Evolutionary conservation across 495 filamentous ascomycete species (phyloP), one percentile per base, ranked within the genome.

Genomic region (Penicillium arizonense): DNA sequence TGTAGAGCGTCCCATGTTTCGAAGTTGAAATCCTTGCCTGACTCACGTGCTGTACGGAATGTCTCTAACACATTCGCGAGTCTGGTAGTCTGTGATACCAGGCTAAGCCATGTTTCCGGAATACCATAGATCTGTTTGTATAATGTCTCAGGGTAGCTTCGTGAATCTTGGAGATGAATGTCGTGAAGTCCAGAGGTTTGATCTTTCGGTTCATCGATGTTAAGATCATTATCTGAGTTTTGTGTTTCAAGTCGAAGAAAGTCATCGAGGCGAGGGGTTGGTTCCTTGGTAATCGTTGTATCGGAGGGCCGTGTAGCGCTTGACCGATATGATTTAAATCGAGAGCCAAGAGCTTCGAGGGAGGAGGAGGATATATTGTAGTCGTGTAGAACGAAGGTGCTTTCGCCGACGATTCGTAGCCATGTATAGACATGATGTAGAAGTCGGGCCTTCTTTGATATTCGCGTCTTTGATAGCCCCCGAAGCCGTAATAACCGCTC

Each of bases 351-450:
- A 3, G 51, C 53, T 18, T 66, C 57, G 3, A 70, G 47, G 32
- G 66, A 68, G 1, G 61, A 50, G 24, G 47, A 46, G 0, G 64
- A 66, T 5, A 66, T 56, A 4, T 51, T 57, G 14, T 72, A 68
- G 28, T 70, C 64, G 39, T 72, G 69, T 4, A 72, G 49, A 11
- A 63, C 64, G 32, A 69, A 72, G 0, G 69, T 72, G 55, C 69
- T 72, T 37, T 72, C 69, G 0, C 69, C 64, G 1, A 72, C 62
- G 14, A 72, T 65, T 1, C 69, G 61, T 1, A 68, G 54, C 69
- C 69, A 72, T 0, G 69, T 72, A 18, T 72, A 69, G 5, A 72
- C 62, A 30, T 72, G 66, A 14, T 69, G 66, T 13, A 72, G 47
- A 13, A 72, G 61, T 0, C 69, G 66, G 3, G 66, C 66, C 28